Percentiles rank a stretch among this genome's conserved stretches.
These are phyloP conservation scores for Gymnopilus junonius DNA, from an alignment of 768 basidiomycete genomes.

Conservation along the genomic window DNA sequence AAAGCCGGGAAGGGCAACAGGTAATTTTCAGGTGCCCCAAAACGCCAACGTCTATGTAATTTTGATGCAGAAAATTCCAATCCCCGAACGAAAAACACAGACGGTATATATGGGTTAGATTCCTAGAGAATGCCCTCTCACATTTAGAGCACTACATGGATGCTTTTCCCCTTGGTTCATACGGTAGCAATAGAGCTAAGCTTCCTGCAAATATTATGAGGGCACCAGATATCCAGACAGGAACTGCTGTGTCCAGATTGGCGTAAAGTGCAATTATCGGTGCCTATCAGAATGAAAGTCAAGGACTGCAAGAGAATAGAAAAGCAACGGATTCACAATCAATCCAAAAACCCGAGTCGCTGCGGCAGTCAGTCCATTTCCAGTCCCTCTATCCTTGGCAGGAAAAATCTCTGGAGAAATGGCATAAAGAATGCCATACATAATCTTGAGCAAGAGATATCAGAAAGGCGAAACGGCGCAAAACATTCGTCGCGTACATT, in stretches of 20 bases:
- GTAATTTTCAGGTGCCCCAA: too few species aligned
- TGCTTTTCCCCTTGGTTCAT: constrained; percentile 75
- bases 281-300: constrained; percentile 44
- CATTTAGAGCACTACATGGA: constrained; percentile 48
- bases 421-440: constrained; percentile 77
- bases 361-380: constrained; percentile 66
- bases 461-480: neutral
- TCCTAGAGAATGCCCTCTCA: too few species aligned
- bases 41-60: too few species aligned
- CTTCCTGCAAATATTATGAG: constrained; percentile 64
- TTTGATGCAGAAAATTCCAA: too few species aligned
- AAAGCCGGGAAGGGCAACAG: too few species aligned
- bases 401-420: constrained; percentile 72
- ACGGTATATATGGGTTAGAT: too few species aligned
- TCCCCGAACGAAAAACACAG: too few species aligned
- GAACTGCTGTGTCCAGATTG: constrained; percentile 63
- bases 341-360: constrained; percentile 70
- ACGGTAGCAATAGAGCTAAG: constrained; percentile 67
- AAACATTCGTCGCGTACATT: constrained; percentile 45
- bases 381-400: constrained; percentile 74
- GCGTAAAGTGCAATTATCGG: constrained; percentile 76
- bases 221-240: constrained; percentile 73
- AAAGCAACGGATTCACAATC: constrained; percentile 46
- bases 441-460: constrained; percentile 49
- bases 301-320: neutral